Evolutionary conservation across 2,329 filamentous ascomycete genomes (phyloP).

Genomic region (Diaporthe nobilis): DNA sequence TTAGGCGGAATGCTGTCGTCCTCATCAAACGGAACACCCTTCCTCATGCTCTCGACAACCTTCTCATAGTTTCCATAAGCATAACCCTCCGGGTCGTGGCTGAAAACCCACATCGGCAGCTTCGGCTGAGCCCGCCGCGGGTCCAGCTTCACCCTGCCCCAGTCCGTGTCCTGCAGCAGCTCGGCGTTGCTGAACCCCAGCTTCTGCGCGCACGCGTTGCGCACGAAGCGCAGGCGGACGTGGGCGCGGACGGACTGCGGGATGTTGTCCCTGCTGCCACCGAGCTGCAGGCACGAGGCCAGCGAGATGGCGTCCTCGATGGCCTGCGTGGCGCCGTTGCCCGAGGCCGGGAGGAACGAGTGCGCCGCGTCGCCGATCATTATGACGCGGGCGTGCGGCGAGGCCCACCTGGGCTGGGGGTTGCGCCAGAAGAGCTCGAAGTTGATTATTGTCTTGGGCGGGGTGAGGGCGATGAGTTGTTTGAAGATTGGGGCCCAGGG

Average conservation of each 20-base stretch:
- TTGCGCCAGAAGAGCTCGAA: conserved; percentile 24
- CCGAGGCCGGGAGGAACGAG: conserved; percentile 54
- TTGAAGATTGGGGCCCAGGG: conserved; percentile 18
- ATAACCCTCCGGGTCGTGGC: conserved; percentile 1
- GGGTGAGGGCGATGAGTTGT: not conserved
- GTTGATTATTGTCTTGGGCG: not conserved
- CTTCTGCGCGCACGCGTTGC: conserved; percentile 18
- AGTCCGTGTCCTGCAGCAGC: conserved; percentile 23
- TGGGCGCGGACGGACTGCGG: conserved; percentile 10
- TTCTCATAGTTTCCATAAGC: conserved; percentile 1
- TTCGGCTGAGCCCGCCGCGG: conserved; percentile 14
- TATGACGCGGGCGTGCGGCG: conserved; percentile 49
- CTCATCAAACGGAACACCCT: not conserved
- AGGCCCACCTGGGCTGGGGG: conserved; percentile 49
- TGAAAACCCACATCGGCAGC: conserved; percentile 6
- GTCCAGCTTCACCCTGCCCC: conserved; percentile 4
- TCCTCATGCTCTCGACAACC: conserved; percentile 14
- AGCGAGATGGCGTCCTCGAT: conserved; percentile 56
- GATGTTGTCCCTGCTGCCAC: not conserved
- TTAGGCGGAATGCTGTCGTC: conserved; percentile 9
- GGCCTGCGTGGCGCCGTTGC: conserved; percentile 55
- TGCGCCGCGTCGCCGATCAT: conserved; percentile 56
- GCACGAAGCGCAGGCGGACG: not conserved
- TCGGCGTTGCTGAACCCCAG: conserved; percentile 21
- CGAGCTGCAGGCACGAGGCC: conserved; percentile 51